These are phyloP conservation scores for Tricholomella constricta DNA, from an alignment of 768 basidiomycete genomes.

Conservation along the genomic window DNA sequence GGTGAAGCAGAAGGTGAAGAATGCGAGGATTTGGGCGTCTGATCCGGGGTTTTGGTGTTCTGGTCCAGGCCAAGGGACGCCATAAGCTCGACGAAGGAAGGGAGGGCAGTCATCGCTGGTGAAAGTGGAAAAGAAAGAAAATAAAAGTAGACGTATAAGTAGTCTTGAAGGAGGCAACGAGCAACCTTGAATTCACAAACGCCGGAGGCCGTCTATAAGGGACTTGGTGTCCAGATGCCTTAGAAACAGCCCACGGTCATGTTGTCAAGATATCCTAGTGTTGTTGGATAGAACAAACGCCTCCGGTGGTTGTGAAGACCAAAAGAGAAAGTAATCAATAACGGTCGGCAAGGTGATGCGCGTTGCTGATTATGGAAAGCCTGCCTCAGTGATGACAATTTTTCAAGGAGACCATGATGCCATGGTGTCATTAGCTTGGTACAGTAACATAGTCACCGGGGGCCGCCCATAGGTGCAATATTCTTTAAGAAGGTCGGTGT, in stretches of 20 bases:
- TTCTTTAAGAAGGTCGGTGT: too few species aligned
- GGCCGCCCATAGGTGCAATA: too few species aligned
- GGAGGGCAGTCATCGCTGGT: constrained; percentile 66
- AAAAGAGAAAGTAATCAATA: constrained; percentile 46
- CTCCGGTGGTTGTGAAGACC: constrained; percentile 38
- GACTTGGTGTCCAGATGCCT: constrained; percentile 36
- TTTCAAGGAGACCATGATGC: constrained; percentile 15
- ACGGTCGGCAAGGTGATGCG: constrained; percentile 67
- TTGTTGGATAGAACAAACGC: constrained; percentile 37
- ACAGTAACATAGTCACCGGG: too few species aligned
- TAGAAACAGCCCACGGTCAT: constrained; percentile 60
- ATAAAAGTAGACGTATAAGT: constrained; percentile 27
- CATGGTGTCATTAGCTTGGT: constrained; percentile 8
- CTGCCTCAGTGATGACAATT: not conserved
- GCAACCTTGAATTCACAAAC: constrained; percentile 35
- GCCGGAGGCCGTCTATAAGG: constrained; percentile 39
- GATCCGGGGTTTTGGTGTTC: constrained; percentile 28
- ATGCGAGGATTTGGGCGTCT: constrained; percentile 43
- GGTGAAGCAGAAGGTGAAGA: constrained; percentile 45
- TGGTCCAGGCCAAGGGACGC: constrained; percentile 73
- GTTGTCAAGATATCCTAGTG: constrained; percentile 53
- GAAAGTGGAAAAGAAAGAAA: constrained; percentile 33
- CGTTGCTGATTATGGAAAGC: constrained; percentile 29
- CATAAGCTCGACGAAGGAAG: constrained; percentile 89
- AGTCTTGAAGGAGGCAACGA: constrained; percentile 25